These are phyloP conservation scores for Xylaria sp. DNA, from an alignment of 2,329 filamentous ascomycete genomes.

Conservation along the genomic window DNA sequence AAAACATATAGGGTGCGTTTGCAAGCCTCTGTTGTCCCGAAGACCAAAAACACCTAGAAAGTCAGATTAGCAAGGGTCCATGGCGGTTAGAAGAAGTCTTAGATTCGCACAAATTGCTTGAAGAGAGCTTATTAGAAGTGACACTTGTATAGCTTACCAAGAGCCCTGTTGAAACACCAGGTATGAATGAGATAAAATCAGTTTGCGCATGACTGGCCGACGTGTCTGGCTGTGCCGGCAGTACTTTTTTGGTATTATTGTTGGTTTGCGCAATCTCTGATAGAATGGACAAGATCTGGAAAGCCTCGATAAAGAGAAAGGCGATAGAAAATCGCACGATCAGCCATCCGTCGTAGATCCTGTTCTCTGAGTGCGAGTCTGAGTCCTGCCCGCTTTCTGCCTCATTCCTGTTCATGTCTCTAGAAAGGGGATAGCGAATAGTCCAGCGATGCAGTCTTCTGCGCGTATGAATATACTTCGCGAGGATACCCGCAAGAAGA, in stretches of 20 bases:
- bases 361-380: constrained; percentile 36
- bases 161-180: constrained; percentile 44
- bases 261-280: constrained; percentile 46
- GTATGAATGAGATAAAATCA: constrained; percentile 51
- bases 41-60: constrained; percentile 41
- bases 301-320: constrained; percentile 50
- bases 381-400: constrained; percentile 31
- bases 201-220: constrained; percentile 42
- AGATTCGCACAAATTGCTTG: neutral
- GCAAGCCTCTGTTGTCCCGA: constrained; percentile 43
- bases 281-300: constrained; percentile 50
- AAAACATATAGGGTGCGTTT: constrained; percentile 35
- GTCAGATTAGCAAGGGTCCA: constrained; percentile 16
- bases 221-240: constrained; percentile 46
- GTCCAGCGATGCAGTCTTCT: constrained; percentile 47
- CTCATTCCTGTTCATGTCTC: constrained; percentile 35
- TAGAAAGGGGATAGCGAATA: constrained; percentile 42
- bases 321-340: constrained; percentile 53
- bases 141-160: constrained; percentile 37
- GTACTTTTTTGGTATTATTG: constrained; percentile 42
- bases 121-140: neutral
- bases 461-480: constrained; percentile 53
- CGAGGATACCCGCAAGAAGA: constrained; percentile 51
- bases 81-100: no score
- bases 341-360: constrained; percentile 54